phyloP scores from a whole-genome alignment of 106 monocot genomes.

The Hemerocallis citrina region DNA sequence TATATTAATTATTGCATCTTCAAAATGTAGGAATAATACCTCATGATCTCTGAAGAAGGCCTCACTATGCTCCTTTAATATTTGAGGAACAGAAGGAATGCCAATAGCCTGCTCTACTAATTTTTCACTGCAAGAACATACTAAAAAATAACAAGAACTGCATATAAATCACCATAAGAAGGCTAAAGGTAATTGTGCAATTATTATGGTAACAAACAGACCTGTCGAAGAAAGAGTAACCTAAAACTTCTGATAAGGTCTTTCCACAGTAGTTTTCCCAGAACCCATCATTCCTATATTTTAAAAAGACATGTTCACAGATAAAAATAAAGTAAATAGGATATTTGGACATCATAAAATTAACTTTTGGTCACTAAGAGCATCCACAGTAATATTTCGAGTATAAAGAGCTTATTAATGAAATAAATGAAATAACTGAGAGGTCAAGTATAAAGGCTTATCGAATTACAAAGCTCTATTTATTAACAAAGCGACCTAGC shows the following conservation, averaged over 20 bases:
- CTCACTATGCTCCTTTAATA: slow-evolving; percentile 71
- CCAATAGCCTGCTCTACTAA: slow-evolving; percentile 84
- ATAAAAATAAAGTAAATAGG: slow-evolving; percentile 1
- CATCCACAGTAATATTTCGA: no score
- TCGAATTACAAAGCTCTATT: no score
- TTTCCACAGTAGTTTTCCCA: slow-evolving; percentile 84
- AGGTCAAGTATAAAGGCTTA: no score
- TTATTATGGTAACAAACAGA: slow-evolving; percentile 3
- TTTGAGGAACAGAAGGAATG: slow-evolving; percentile 76
- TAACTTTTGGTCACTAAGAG: no score
- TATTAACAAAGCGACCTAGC: no score
- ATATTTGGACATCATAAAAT: no score
- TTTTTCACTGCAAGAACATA: slow-evolving; percentile 52
- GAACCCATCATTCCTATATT: slow-evolving; percentile 96
- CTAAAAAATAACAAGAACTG: not conserved
- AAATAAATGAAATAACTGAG: no score
- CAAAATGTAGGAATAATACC: slow-evolving; percentile 23
- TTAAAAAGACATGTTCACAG: not conserved
- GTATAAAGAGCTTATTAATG: no score
- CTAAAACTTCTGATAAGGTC: slow-evolving; percentile 79
- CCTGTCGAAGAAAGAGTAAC: slow-evolving; percentile 94
- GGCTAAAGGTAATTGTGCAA: not conserved
- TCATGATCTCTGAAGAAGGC: slow-evolving; percentile 90
- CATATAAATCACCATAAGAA: not conserved
- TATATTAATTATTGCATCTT: not conserved